Conservation (phyloP, 2,329 filamentous ascomycete species). For the Diaporthe sp. region DNA sequence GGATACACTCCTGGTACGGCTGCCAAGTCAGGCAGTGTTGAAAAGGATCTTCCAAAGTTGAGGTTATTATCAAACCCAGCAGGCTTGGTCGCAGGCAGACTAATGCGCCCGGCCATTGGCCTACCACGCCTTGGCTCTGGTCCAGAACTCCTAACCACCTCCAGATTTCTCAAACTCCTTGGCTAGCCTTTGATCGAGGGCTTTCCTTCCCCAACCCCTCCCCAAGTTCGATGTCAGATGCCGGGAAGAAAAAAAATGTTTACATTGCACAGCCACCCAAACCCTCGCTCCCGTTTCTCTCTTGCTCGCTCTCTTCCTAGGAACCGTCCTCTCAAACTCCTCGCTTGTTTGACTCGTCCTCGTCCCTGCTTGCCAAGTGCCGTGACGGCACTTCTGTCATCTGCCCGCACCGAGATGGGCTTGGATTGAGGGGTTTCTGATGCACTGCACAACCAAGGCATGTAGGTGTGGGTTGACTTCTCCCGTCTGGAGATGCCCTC, state of each 20-base stretch:
- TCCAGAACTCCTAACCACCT: constrained; percentile 8
- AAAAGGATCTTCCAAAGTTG: background rate
- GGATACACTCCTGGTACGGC: background rate
- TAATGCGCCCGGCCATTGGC: background rate
- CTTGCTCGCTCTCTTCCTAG: background rate
- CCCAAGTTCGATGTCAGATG: constrained; percentile 5
- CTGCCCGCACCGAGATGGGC: constrained; percentile 8
- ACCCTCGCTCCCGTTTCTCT: background rate
- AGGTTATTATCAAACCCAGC: constrained; percentile 15
- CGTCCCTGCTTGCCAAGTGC: constrained; percentile 15
- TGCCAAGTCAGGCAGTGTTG: constrained; percentile 27
- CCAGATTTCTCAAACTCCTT: constrained; percentile 30
- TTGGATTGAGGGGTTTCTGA: constrained; percentile 27
- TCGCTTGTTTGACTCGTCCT: constrained; percentile 30
- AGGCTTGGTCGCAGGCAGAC: constrained; percentile 13
- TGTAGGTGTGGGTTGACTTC: background rate
- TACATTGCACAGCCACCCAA: constrained; percentile 25
- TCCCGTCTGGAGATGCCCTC: constrained; percentile 13
- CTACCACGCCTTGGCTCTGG: constrained; percentile 17
- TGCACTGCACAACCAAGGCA: background rate
- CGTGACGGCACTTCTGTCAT: constrained; percentile 15
- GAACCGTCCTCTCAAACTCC: constrained; percentile 12
- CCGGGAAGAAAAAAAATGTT: constrained; percentile 16
- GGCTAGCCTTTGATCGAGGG: constrained; percentile 12
- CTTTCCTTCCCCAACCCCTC: constrained; percentile 10